Evolutionary conservation across 495 filamentous ascomycete species (phyloP), one percentile per base, ranked within the genome.

Genomic region (Penicillium odoratum): DNA sequence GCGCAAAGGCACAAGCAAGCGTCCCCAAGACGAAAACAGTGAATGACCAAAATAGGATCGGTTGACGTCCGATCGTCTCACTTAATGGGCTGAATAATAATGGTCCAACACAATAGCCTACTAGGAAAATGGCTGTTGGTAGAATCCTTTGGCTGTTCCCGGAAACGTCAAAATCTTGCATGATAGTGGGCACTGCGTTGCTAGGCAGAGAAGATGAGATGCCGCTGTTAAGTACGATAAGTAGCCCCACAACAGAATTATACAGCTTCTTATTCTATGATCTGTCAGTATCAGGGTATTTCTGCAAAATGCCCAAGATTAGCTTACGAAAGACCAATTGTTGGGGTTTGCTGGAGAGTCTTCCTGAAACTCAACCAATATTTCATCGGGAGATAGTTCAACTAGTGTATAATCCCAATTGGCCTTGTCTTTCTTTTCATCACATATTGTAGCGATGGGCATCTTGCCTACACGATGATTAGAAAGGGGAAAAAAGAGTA

Each of bases 101-200:
- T 2, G 88, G 86, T 0, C 87, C 88, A 13, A 88, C 65, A 11
- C 85, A 76, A 59, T 89, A 91, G 31, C 88, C 90, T 26, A 92
- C 76, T 0, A 92, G 75, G 56, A 85, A 94, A 1, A 92, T 82
- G 0, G 88, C 89, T 0, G 88, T 90, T 10, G 90, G 90, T 7
- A 94, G 76, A 18, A 88, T 83, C 40, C 83, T 78, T 40, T 84
- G 76, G 7, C 64, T 51, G 56, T 74, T 34, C 16, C 68, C 74
- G 75, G 59, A 56, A 28, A 68, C 50, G 48, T 66, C 36, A 58
- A 76, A 75, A n/a, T 75, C 68, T n/a, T 73, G 59, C 66, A 74
- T 69, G 61, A 76, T 78, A 47, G 74, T 79, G 8, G 77, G 80
- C 40, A 84, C 81, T 43, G 83, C 83, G 68, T 85, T 88, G 59